A percentile compares a stretch with the other conserved stretches of the same genome.
phyloP scores from a whole-genome alignment of 2,329 filamentous ascomycete genomes.

The Colletotrichum liaoningense region DNA sequence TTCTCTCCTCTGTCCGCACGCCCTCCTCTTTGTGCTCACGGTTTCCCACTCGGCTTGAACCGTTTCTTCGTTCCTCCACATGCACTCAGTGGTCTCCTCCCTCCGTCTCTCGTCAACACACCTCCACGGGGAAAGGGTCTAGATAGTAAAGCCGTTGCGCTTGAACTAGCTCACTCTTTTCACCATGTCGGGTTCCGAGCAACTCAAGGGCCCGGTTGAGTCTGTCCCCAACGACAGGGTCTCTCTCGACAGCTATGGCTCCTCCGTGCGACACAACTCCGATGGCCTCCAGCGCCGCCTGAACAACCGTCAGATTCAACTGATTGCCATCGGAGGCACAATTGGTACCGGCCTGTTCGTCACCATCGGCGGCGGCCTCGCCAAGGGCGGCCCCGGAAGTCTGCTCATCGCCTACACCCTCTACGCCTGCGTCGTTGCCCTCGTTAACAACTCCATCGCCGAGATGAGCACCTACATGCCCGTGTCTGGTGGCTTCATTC shows the following conservation, averaged over 20 bases:
- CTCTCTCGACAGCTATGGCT: conserved; percentile 34
- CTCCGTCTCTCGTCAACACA: not conserved
- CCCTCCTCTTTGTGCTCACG: not conserved
- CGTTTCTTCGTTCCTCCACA: conserved; percentile 11
- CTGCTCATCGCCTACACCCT: conserved; percentile 33
- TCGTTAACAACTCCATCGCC: conserved; percentile 51
- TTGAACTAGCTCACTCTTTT: not conserved
- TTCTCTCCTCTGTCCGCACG: not conserved
- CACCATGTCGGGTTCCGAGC: conserved; percentile 15
- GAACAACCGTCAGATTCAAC: conserved; percentile 51
- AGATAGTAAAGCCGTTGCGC: not conserved
- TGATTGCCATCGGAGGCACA: conserved; percentile 59
- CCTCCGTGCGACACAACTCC: conserved; percentile 34
- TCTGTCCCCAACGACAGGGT: conserved; percentile 12
- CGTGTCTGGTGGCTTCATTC: conserved; percentile 33
- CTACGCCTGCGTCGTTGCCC: conserved; percentile 46
- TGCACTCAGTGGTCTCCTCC: conserved; percentile 15
- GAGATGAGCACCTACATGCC: conserved; percentile 49
- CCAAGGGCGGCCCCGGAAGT: conserved; percentile 32
- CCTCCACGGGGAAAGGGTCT: conserved; percentile 8
- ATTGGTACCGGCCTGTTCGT: conserved; percentile 62
- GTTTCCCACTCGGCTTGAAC: conserved; percentile 4
- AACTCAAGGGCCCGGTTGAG: conserved; percentile 25
- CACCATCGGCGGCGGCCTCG: conserved; percentile 53
- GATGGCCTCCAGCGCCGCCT: conserved; percentile 50